Base-by-base conservation (phyloP, 805 yeast species). In the Teunomyces stri region DNA sequence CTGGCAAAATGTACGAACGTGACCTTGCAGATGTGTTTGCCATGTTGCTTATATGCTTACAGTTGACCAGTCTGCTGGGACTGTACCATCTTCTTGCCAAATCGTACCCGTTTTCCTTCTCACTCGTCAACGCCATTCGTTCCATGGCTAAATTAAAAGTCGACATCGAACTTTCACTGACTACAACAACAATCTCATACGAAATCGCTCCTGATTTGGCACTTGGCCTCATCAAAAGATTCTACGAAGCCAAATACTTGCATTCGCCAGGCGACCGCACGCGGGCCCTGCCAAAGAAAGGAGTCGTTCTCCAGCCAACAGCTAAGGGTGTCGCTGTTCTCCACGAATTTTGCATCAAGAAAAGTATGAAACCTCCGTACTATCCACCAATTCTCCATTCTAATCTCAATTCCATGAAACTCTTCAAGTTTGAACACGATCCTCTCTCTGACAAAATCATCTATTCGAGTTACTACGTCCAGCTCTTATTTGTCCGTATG, bases 281-380 rank as follows among this genome's bases (percentile, higher is more conserved):
- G 0, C 61, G 86, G 37, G 52, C 60, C 11, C 66, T 61, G 36
- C 74, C 83, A 5, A 76, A 75, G 43, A 65, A 58, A 0, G 69
- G 65, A 3, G 68, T 72, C 0, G 50, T 70, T 2, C 59, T 89
- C 25, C 97, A 92, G 60, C 96, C 96, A 3, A 89, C 97, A 0
- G 90, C 97, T 0, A 92, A 92, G 59, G 98, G 97, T 1, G 81
- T 89, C 6, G 83, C 89, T 0, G 58, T 89, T 0, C 64, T 91
- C 2, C 81, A 80, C 43, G 69, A 73, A 13, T 89, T 84, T 60
- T 81, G 85, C 51, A 69, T 72, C 43, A 77, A 70, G 36, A 63
- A 75, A 41, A 95, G 90, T 0, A 62, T 82, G 42, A 71, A 66
- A 39, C 63, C 64, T 12, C 49, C 56, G 1, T 47, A 54, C 0